Evolutionary conservation across 139 green algal species (phyloP), one percentile per base, ranked within the genome.

Genomic region (Choricystis sp.): DNA sequence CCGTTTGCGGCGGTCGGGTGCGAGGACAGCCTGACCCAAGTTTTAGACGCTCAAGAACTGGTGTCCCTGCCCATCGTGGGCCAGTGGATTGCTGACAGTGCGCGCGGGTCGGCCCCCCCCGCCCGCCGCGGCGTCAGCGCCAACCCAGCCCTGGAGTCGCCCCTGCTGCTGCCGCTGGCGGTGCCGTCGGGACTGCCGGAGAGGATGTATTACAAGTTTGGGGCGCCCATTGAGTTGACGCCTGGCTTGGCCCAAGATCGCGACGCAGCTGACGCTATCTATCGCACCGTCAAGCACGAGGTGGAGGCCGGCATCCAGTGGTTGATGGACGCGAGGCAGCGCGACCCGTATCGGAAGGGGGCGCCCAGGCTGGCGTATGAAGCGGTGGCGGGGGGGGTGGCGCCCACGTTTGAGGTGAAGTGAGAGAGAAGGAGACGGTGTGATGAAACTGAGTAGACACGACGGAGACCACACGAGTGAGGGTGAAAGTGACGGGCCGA

Each of bases 161-260:
- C 70, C 27, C 85, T 87, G 65, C 69, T 88, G 26, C 65, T 72
- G 20, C 79, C 84, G 1, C 29, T 94, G 49, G 69, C 84, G 4
- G 60, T 76, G 19, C 70, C 74, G 29, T 78, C 73, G 52, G 31
- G 70, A 26, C 69, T 74, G 23, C 74, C 79, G 0, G 56, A 74
- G 24, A 81, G 92, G 29, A 85, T 94, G 65, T 98, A 98, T 75
- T 97, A 89, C 72, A 62, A 80, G 20, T 97, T 96, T 64, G 67
- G 79, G 19, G n/a, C 69, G 64, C 88, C 89, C 57, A 89, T 96
- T 49, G 9, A 30, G 25, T 3, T 26, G 14, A 25, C 4, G n/a
- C n/a, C 25, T 25, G 25, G 2, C 23, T 27, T 49, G 31, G 69
- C 67, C 22, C 56, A 79, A 5, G 77, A 94, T 71, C 72, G 73